A percentile compares a stretch with the other conserved stretches of the same genome.
phyloP scores from a whole-genome alignment of 441 rosid genomes.

The Corymbia calophylla region DNA sequence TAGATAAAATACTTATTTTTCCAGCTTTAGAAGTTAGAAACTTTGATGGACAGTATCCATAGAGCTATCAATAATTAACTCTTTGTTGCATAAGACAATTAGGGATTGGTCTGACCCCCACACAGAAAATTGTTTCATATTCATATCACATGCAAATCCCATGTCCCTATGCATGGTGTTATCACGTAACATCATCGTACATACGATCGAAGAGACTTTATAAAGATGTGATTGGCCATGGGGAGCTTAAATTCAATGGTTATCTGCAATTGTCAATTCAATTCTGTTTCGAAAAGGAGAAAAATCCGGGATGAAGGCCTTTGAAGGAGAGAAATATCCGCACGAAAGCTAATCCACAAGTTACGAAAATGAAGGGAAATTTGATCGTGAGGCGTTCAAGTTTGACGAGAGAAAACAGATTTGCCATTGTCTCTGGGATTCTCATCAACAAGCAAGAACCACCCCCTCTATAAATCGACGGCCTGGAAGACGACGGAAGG shows the following conservation, averaged over 20 bases:
- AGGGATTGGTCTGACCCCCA: background rate
- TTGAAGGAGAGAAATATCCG: no score
- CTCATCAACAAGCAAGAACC: background rate
- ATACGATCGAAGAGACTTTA: background rate
- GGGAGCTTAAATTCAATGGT: background rate
- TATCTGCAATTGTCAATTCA: background rate
- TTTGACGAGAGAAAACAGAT: background rate
- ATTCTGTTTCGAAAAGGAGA: background rate
- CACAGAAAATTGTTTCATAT: background rate
- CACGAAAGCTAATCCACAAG: background rate
- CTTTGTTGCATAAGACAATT: background rate
- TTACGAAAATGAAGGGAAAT: background rate
- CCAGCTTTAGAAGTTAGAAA: background rate
- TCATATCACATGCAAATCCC: background rate
- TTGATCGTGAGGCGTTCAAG: background rate
- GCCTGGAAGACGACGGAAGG: background rate
- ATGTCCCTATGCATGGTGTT: rapidly evolving
- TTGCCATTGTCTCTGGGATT: background rate
- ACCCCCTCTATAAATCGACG: background rate
- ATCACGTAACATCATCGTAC: background rate
- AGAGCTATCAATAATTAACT: background rate
- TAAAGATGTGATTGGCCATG: background rate
- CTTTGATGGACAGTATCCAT: background rate
- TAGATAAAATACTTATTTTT: background rate
- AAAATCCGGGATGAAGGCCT: background rate